Base-by-base conservation (phyloP, 2,329 filamentous ascomycete species). In the Fusarium goolgardi region DNA sequence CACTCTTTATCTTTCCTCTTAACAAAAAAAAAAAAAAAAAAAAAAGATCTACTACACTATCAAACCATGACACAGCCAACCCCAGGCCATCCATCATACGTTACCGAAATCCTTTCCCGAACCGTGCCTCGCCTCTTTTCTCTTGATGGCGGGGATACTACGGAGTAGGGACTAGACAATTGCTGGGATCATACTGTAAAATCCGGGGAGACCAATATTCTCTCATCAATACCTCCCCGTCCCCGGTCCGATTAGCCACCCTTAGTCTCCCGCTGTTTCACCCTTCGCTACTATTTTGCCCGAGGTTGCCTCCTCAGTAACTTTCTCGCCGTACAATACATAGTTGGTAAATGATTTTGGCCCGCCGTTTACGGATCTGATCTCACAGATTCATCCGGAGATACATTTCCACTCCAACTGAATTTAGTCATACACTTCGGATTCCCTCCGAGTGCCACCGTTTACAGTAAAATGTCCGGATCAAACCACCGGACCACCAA, bases 201-300 rank as follows among this genome's bases (percentile, higher is more conserved):
- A 70, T 70, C 67, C 40, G 67, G 67, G 66, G 67, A 64, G 69
- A 45, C 47, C 31, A 45, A 41, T 32, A 23, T 39, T 49, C 35
- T 43, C 49, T 37, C 56, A 31, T 47, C 51, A 47, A 50, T 44
- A 45, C 63, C 51, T 52, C 29, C 43, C 44, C 67, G 67, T 52
- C 29, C 40, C 44, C 67, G 67, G 67, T 57, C 67, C 66, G 67
- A 70, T 70, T 70, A 58, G 55, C 40, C 45, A 54, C 29, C 51
- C 41, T 43, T 57, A 61, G 52, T 57, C 43, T 62, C 52, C 62
- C 41, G 44, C 62, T 40, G 52, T 53, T 67, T 67, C 61, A 61
- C 49, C 47, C 49, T 54, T 69, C 61, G 62, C 49, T 55, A 49
- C 35, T 29, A 23, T 54, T 61, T 49, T 44, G 58, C 23, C 59